Conservation (phyloP, 768 basidiomycete genomes). For the Steccherinum ochraceum region DNA sequence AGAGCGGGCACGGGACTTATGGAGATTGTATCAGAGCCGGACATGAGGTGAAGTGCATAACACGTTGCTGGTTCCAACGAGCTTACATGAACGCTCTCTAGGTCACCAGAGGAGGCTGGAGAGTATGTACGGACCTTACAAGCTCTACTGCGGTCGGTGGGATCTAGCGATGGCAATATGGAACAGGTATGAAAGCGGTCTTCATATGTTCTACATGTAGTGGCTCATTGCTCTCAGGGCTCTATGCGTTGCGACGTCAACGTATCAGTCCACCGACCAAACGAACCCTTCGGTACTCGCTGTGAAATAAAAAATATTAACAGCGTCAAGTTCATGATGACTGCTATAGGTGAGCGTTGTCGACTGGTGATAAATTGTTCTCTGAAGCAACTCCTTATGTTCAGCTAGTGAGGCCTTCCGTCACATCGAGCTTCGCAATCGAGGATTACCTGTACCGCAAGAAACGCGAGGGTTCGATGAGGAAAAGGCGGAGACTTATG, state of each 20-base stretch:
- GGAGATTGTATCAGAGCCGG: conserved; percentile 95
- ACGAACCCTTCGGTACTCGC: conserved; percentile 65
- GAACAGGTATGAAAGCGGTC: conserved; percentile 58
- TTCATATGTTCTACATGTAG: conserved; percentile 1
- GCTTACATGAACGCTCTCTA: conserved; percentile 17
- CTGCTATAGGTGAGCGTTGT: conserved; percentile 81
- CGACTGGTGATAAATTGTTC: neutral
- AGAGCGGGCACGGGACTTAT: conserved; percentile 85
- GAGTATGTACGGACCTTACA: conserved; percentile 83
- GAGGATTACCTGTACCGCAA: conserved; percentile 47
- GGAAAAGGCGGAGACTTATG: conserved; percentile 71
- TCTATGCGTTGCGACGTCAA: conserved; percentile 95
- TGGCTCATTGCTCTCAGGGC: conserved; percentile 46
- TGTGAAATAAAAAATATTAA: conserved; percentile 98
- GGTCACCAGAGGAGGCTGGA: conserved; percentile 84
- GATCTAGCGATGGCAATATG: conserved; percentile 95
- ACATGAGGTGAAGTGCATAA: conserved; percentile 80
- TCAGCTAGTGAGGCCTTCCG: conserved; percentile 55
- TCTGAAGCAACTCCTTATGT: too few species aligned
- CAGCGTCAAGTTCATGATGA: conserved; percentile 76
- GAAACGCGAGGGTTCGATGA: conserved; percentile 93
- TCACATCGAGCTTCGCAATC: conserved; percentile 55
- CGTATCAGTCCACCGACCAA: conserved; percentile 75
- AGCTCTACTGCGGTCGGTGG: conserved; percentile 71
- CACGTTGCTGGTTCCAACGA: neutral